Base-by-base conservation (phyloP, 371 early-diverging fungal species). In the Apophysomyces trapeziformis region DNA sequence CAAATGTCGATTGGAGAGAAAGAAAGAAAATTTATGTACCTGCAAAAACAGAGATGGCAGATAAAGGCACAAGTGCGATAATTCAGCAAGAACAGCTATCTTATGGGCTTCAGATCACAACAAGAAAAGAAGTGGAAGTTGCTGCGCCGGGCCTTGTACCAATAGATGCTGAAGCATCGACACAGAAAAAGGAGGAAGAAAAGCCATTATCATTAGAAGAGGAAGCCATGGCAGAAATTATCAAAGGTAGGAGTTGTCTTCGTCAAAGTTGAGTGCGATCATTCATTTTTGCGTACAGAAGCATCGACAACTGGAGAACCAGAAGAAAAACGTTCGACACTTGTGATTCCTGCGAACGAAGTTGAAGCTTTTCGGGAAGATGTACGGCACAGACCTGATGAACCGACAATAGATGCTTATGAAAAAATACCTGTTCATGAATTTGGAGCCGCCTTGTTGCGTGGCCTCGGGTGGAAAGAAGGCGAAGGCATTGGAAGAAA, bases 401-500 rank as follows among this genome's bases (percentile, higher is more conserved):
- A 92, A 61, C 74, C 90, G 0, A 84, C 89, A 0, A 74, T 92
- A 66, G 94, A 92, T 4, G 91, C 92, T 50, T 97, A 96, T 66
- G 93, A 92, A 45, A 76, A 86, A 0, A 87, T 95, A 0, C 95
- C 97, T 4, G 90, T 97, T 0, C 93, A 94, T 56, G 90, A 92
- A 57, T 96, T 96, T 84, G 97, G 97, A 0, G 87, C 87, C 0
- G 96, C 96, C 0, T 73, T 96, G 63, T 72, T 97, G 60, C 85
- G 95, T 37, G 96, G 96, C 1, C 92, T 97, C 90, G 97, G 97
- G 1, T 96, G 96, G 96, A 87, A 82, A 46, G 90, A 91, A 54
- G 93, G 93, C 35, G 80, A 86, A 63, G 82, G 84, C 1, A 84
- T 92, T 18, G 92, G 92, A 16, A 81, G 75, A 71, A 74, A 78